Conservation (phyloP, 257 asterid species). For the Fraxinus cuspidata region DNA sequence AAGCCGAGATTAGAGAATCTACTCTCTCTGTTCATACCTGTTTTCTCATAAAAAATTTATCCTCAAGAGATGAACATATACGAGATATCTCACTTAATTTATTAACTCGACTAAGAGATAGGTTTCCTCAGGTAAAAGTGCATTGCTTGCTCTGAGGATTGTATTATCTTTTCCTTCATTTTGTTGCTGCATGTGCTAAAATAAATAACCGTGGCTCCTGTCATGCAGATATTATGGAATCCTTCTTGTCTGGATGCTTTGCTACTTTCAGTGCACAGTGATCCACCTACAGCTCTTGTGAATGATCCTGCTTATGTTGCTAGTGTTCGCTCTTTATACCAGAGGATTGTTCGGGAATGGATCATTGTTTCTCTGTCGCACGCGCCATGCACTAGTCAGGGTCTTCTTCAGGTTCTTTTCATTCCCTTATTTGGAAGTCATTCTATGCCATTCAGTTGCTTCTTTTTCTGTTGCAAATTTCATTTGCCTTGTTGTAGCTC, state of each 20-base stretch:
- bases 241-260: slow-evolving; percentile 89
- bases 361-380: slow-evolving; percentile 86
- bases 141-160: slow-evolving; percentile 14
- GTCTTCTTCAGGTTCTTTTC: slow-evolving; percentile 91
- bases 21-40: slow-evolving; percentile 87
- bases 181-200: slow-evolving; percentile 31
- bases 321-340: slow-evolving; percentile 87
- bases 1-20: slow-evolving; percentile 78
- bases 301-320: slow-evolving; percentile 95
- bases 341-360: slow-evolving; percentile 93
- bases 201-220: slow-evolving; percentile 25
- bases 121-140: slow-evolving; percentile 80
- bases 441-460: slow-evolving; percentile 21
- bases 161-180: slow-evolving; percentile 25
- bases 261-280: slow-evolving; percentile 83
- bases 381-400: slow-evolving; percentile 99
- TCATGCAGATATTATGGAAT: slow-evolving; percentile 84
- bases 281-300: slow-evolving; percentile 83
- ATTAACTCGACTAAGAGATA: slow-evolving; percentile 87
- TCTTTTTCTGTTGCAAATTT: neutral
- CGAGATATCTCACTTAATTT: slow-evolving; percentile 80
- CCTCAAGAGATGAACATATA: slow-evolving; percentile 92
- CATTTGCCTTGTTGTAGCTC: neutral
- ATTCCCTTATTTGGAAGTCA: slow-evolving; percentile 17
- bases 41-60: slow-evolving; percentile 87